Evolutionary conservation across 768 basidiomycete species (phyloP).

Genomic region (Leccinum subgranulosum): DNA sequence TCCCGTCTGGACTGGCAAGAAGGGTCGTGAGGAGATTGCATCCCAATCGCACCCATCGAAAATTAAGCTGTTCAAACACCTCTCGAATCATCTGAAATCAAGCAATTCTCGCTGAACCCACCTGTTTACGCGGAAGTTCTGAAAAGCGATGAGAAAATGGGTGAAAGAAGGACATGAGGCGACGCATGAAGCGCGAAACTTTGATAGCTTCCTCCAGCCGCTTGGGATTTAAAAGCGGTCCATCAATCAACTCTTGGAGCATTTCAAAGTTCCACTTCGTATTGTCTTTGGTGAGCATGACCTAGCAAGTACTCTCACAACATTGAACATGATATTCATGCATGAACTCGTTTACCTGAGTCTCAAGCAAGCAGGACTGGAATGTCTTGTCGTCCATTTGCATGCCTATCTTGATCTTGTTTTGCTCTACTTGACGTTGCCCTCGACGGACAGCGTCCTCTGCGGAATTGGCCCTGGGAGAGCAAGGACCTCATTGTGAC

Average conservation of each 20-base stretch:
- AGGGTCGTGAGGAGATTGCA: constrained; percentile 81
- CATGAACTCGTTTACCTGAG: constrained; percentile 53
- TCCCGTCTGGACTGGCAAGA: constrained; percentile 78
- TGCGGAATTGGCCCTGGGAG: constrained; percentile 65
- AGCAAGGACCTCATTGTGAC: neutral
- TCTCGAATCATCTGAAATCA: neutral
- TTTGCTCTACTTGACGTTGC: constrained; percentile 88
- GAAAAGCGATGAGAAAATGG: constrained; percentile 88
- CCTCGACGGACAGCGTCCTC: constrained; percentile 86
- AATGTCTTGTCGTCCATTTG: constrained; percentile 96
- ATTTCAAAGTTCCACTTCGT: constrained; percentile 92
- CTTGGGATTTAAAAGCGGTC: constrained; percentile 86
- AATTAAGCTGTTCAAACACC: constrained; percentile 51
- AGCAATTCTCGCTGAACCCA: constrained; percentile 17
- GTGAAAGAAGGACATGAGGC: constrained; percentile 91
- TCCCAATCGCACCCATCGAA: constrained; percentile 84
- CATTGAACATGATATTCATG: neutral
- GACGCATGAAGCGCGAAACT: constrained; percentile 83
- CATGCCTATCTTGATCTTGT: constrained; percentile 84
- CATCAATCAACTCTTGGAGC: constrained; percentile 85
- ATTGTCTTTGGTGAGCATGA: constrained; percentile 84
- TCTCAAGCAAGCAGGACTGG: constrained; percentile 79
- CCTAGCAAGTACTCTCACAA: constrained; percentile 40
- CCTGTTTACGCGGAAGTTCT: constrained; percentile 71
- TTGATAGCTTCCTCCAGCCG: constrained; percentile 93